Percentiles rank a stretch among this genome's conserved stretches.
Evolutionary conservation across 805 yeast genomes (phyloP).

Genomic region (Suhomyces sp.): DNA sequence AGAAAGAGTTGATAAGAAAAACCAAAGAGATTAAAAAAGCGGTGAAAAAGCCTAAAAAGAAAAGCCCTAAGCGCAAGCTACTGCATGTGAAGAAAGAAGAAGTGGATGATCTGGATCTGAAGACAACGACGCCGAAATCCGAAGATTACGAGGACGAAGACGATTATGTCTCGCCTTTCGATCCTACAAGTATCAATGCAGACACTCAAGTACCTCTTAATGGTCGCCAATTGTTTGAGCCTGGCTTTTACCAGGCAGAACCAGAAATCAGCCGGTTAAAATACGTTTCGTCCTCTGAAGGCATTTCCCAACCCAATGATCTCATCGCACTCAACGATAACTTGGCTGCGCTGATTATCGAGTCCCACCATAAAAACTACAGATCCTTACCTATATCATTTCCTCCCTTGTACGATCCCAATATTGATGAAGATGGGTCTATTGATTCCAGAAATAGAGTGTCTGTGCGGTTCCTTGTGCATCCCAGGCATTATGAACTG

Average conservation of each 20-base stretch:
- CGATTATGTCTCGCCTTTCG: slow-evolving; percentile 36
- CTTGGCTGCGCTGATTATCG: slow-evolving; percentile 30
- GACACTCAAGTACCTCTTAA: slow-evolving; percentile 26
- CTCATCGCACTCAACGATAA: slow-evolving; percentile 25
- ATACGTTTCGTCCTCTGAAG: neutral
- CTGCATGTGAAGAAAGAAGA: neutral
- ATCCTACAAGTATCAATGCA: slow-evolving; percentile 33
- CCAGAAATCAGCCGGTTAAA: slow-evolving; percentile 4
- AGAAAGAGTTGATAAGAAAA: slow-evolving; percentile 4
- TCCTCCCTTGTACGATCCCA: slow-evolving; percentile 25
- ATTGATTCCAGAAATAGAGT: slow-evolving; percentile 12
- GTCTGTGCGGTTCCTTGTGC: slow-evolving; percentile 29
- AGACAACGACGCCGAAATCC: neutral
- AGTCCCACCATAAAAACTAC: slow-evolving; percentile 27
- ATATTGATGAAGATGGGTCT: slow-evolving; percentile 10
- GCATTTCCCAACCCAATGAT: slow-evolving; percentile 17
- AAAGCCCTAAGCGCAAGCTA: neutral
- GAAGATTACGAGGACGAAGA: slow-evolving; percentile 16
- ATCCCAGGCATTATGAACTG: slow-evolving; percentile 49
- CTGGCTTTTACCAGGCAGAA: slow-evolving; percentile 13
- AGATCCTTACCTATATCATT: slow-evolving; percentile 33
- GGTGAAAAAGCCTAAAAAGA: slow-evolving; percentile 5
- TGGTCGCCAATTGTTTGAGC: slow-evolving; percentile 15
- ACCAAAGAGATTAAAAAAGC: slow-evolving; percentile 1
- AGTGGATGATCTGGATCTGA: neutral